phyloP scores from a whole-genome alignment of 345 rosid species.

The Capsella bursapastoris region DNA sequence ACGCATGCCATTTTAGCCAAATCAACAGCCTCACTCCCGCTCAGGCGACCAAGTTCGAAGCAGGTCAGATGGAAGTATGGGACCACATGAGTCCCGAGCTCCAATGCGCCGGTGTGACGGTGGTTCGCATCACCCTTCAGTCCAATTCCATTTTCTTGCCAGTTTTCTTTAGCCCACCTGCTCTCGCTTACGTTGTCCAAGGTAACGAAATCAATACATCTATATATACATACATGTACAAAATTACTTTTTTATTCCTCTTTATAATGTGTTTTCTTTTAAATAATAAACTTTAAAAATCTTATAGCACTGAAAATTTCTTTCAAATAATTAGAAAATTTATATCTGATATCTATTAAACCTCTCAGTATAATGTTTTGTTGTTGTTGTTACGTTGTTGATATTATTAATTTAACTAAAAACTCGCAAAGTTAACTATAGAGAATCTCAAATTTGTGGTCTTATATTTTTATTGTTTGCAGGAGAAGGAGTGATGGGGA shows the following conservation, averaged over 20 bases:
- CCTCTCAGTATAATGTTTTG: not conserved
- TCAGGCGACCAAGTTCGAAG: slow-evolving; percentile 52
- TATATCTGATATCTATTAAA: not conserved
- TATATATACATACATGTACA: not conserved
- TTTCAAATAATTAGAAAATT: not conserved
- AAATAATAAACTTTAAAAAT: not conserved
- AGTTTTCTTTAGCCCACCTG: slow-evolving; percentile 48
- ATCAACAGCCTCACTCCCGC: slow-evolving; percentile 55
- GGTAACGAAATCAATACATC: slow-evolving; percentile 31
- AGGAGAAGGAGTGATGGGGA: slow-evolving; percentile 57
- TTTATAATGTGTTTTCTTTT: not conserved
- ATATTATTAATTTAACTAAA: not conserved
- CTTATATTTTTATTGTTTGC: not conserved
- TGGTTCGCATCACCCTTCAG: slow-evolving; percentile 52
- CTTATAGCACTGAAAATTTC: not conserved
- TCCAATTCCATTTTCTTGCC: slow-evolving; percentile 66
- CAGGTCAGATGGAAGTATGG: slow-evolving; percentile 65
- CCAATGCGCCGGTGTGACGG: slow-evolving; percentile 65
- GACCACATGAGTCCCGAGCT: slow-evolving; percentile 58
- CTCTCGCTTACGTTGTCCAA: slow-evolving; percentile 59
- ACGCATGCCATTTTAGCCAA: slow-evolving; percentile 55
- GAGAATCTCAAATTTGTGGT: not conserved
- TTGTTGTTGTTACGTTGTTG: too few species aligned
- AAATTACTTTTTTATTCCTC: not conserved
- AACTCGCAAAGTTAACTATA: not conserved